These are phyloP conservation scores for Kewa caespitosa DNA, from an alignment of 179 eudicot genomes.

Conservation along the genomic window DNA sequence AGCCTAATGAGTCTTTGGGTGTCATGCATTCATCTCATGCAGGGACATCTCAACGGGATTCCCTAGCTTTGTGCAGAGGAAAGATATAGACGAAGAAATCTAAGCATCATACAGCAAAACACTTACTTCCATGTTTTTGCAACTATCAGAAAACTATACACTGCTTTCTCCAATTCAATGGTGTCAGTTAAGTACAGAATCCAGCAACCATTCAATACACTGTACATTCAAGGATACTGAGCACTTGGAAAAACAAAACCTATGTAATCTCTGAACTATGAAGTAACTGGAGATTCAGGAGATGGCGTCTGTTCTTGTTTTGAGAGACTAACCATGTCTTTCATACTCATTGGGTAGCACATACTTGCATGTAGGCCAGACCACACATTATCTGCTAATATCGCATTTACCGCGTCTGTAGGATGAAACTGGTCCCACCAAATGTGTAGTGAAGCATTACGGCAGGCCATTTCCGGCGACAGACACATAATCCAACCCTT, in stretches of 20 bases:
- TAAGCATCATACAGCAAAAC: not conserved
- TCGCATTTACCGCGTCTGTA: conserved; percentile 67
- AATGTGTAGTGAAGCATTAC: conserved; percentile 64
- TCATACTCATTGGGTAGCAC: conserved; percentile 81
- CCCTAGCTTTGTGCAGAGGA: conserved; percentile 29
- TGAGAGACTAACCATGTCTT: conserved; percentile 40
- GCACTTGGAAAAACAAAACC: not conserved
- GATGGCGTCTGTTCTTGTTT: not conserved
- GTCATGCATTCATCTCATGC: not conserved
- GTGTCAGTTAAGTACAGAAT: not conserved
- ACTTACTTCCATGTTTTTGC: not conserved
- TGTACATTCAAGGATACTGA: not conserved
- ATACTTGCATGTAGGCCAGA: conserved; percentile 65
- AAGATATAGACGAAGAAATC: conserved; percentile 7
- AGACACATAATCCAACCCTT: conserved; percentile 78
- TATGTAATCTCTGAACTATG: not conserved
- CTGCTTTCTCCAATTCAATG: not conserved
- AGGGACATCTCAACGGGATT: conserved; percentile 32
- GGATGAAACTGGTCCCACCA: conserved; percentile 99
- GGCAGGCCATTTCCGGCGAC: conserved; percentile 78
- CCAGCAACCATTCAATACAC: not conserved
- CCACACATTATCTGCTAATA: conserved; percentile 87
- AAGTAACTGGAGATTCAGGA: not conserved
- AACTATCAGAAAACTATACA: not conserved
- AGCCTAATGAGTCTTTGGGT: not conserved